Evolutionary conservation across 2,329 filamentous ascomycete species (phyloP), one percentile per base, ranked within the genome.

Genomic region (Fusarium sarcochroum): DNA sequence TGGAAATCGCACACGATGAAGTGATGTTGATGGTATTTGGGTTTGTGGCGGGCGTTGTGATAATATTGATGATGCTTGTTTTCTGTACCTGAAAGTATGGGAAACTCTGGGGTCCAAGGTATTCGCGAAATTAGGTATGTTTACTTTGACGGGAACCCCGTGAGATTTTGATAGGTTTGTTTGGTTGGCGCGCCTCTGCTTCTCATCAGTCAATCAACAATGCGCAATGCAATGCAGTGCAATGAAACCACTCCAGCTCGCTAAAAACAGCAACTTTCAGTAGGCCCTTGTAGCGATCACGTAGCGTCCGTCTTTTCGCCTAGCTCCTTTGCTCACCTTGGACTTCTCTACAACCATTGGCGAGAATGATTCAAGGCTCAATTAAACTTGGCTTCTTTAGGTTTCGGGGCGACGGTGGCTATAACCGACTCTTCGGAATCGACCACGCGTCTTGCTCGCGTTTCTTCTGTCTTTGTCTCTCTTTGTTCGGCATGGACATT

Each of bases 91-190:
- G 27, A 30, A 30, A 30, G 27, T 14, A 14, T 38, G 11, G 32
- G 21, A 32, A 27, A 30, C 9, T 14, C 41, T n/a, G 14, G 30
- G 25, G 34, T 23, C 35, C n/a, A n/a, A n/a, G n/a, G n/a, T 50
- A 21, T 45, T 62, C 10, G 41, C 41, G 50, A 55, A 54, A 53
- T 58, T 69, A 48, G 68, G 68, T 70, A 48, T 70, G 68, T 70
- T 70, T 70, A 70, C 67, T 70, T 61, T 60, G 27, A 30, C 44
- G 40, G 49, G 56, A 15, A 7, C 34, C 34, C 34, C 49, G 25
- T 63, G 59, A 45, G 60, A 46, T 35, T 42, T 13, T 45, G 40
- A 45, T 53, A 48, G 54, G 58, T 20, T 20, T 30, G 35, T 23
- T 32, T 30, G 27, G n/a, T 25, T 17, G 35, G 42, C 46, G 32